These are phyloP conservation scores for Aspergillus wentii DNA, from an alignment of 495 filamentous ascomycete genomes.

Conservation along the genomic window DNA sequence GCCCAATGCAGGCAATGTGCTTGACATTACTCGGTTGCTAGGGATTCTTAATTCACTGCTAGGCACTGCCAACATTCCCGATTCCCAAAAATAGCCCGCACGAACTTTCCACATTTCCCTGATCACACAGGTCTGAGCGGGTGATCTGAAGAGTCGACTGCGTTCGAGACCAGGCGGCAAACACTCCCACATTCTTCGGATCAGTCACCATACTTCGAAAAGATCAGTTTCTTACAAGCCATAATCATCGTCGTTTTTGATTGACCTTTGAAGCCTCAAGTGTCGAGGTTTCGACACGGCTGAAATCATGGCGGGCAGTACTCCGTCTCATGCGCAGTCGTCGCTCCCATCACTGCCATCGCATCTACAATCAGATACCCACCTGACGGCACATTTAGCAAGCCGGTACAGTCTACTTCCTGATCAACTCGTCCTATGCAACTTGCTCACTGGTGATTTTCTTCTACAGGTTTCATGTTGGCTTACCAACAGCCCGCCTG, in stretches of 20 bases:
- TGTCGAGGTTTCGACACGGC: slow-evolving; percentile 15
- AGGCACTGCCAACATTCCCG: slow-evolving; percentile 18
- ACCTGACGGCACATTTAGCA: slow-evolving; percentile 90
- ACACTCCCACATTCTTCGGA: no score
- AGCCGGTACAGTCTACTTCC: slow-evolving; percentile 55
- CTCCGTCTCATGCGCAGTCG: slow-evolving; percentile 73
- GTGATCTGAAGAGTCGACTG: no score
- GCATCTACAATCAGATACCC: slow-evolving; percentile 93
- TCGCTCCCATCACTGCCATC: slow-evolving; percentile 83
- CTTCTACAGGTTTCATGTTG: slow-evolving; percentile 67
- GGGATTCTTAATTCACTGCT: slow-evolving; percentile 10
- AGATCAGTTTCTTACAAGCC: no score
- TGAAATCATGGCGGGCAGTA: slow-evolving; percentile 28
- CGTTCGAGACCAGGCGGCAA: no score
- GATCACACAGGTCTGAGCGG: no score
- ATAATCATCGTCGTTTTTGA: no score
- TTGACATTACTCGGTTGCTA: slow-evolving; percentile 6
- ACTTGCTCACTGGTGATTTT: no score
- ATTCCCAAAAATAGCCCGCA: slow-evolving; percentile 1
- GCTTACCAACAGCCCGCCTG: slow-evolving; percentile 77
- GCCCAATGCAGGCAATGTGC: slow-evolving; percentile 10
- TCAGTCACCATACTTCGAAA: no score
- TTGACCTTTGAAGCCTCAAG: slow-evolving; percentile 5
- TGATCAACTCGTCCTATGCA: no score
- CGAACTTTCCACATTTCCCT: no score